These are phyloP conservation scores for Lotmaria passim DNA, from an alignment of 208 protist species.

Conservation along the genomic window DNA sequence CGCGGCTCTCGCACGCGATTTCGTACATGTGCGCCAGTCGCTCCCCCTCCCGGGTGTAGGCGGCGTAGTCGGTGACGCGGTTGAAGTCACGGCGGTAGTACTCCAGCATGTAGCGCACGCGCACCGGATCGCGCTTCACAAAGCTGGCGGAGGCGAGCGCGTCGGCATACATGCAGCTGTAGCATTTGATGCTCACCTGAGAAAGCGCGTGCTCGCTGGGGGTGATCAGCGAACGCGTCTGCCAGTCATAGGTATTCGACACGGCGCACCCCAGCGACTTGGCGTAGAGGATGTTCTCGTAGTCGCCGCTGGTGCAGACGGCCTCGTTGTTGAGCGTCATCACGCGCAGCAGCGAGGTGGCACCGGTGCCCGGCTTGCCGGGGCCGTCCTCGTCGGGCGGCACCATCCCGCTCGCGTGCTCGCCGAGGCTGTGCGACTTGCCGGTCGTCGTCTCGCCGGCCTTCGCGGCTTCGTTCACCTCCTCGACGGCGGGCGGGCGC, in stretches of 20 bases:
- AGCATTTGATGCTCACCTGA: constrained; percentile 70
- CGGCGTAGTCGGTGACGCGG: constrained; percentile 58
- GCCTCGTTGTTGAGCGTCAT: constrained; percentile 61
- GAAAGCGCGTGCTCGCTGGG: constrained; percentile 42
- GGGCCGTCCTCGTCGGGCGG: constrained; percentile 33
- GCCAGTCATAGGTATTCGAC: constrained; percentile 53
- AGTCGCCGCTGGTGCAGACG: constrained; percentile 68
- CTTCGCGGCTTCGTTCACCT: constrained; percentile 31
- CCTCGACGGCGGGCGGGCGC: constrained; percentile 50
- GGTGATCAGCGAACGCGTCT: constrained; percentile 36
- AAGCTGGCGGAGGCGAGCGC: constrained; percentile 69
- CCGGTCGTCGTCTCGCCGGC: constrained; percentile 37
- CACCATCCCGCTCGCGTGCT: constrained; percentile 35
- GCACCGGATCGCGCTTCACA: constrained; percentile 53
- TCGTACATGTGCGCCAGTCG: constrained; percentile 66
- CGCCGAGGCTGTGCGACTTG: constrained; percentile 60
- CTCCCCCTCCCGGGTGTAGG: constrained; percentile 66
- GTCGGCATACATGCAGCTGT: constrained; percentile 78
- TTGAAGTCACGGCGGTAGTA: constrained; percentile 52
- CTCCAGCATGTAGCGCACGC: constrained; percentile 66
- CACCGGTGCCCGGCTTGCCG: constrained; percentile 9
- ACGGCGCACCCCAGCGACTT: constrained; percentile 33
- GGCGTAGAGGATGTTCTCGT: constrained; percentile 58
- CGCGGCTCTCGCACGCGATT: constrained; percentile 57
- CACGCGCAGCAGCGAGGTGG: constrained; percentile 55